Percentiles rank a stretch among this genome's conserved stretches.
phyloP scores from a whole-genome alignment of 768 basidiomycete genomes.

The Boletus sp. region DNA sequence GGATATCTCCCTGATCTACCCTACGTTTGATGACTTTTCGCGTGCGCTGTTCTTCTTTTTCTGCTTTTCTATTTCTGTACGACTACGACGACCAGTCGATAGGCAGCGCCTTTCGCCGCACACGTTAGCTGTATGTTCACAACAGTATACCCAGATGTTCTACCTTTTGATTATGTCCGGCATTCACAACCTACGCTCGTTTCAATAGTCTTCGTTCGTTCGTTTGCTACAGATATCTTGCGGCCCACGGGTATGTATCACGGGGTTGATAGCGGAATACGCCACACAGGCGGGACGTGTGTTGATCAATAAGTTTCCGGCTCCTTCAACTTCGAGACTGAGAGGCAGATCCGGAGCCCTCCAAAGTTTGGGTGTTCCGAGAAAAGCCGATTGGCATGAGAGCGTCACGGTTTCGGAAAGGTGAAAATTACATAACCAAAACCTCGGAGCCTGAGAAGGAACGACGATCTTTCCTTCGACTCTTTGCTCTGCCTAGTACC shows the following conservation, averaged over 20 bases:
- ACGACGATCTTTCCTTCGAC: too few relatives aligned
- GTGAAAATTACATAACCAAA: too few relatives aligned
- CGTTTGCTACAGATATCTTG: constrained; percentile 11
- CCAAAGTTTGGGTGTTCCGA: too few relatives aligned
- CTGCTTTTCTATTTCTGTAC: constrained; percentile 10
- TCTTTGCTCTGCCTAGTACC: too few relatives aligned
- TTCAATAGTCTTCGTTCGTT: constrained; percentile 15
- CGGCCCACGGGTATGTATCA: constrained; percentile 1
- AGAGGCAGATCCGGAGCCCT: too few relatives aligned
- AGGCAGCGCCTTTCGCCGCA: constrained; percentile 18
- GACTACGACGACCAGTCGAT: constrained; percentile 10
- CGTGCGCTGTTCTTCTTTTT: background rate
- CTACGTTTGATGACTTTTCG: constrained; percentile 9
- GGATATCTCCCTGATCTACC: constrained; percentile 29
- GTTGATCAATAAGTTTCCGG: background rate
- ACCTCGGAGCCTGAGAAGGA: too few relatives aligned
- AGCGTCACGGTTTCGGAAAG: too few relatives aligned
- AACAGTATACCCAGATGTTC: constrained; percentile 21
- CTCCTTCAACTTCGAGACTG: too few relatives aligned
- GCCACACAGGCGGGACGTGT: background rate
- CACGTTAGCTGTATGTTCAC: constrained; percentile 16
- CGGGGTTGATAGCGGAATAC: background rate
- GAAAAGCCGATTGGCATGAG: too few relatives aligned
- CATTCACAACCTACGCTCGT: constrained; percentile 20
- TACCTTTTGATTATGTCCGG: constrained; percentile 11